Base-by-base conservation (phyloP, 2,329 filamentous ascomycete species). In the Colletotrichum somersetense region DNA sequence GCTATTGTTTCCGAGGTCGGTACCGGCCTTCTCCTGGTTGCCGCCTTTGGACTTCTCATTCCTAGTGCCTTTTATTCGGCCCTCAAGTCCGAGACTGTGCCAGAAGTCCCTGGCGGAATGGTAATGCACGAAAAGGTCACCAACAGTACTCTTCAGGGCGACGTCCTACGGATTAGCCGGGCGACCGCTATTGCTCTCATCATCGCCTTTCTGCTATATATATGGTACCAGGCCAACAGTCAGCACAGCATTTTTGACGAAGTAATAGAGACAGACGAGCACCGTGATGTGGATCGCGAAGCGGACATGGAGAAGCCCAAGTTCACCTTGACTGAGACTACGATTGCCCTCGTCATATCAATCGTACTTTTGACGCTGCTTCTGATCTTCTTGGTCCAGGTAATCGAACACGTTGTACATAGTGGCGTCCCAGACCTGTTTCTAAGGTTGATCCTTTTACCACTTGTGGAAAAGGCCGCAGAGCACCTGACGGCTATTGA, bases 401-500 rank as follows among this genome's bases (percentile, higher is more conserved):
- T 92, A 75, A 93, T 93, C 63, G 85, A 88, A 18, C 83, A 83
- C 76, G 88, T 82, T 6, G 79, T 82, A 0, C 77, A 80, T 33
- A 76, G 73, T 18, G 79, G 78, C 1, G 74, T 83, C 0, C 78
- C 79, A 0, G 79, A 80, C 20, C 79, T 82, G 42, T 80, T 80
- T 20, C 63, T 81, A 55, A 80, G 91, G 77, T 81, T 93, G 33
- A 92, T 92, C 62, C 83, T 93, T 0, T 83, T 93, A 6, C 88
- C 91, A 3, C 82, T 93, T 2, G 91, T 93, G 1, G 91, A 93
- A 76, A 93, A 93, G 77, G 88, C 89, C 0, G 91, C 91, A 2
- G 91, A 93, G 76, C 91, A 93, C 78, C 80, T 93, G 50, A 92
- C 90, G 1, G 90, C 91, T 3, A 85, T 93, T 61, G 91, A 93